Conservation (phyloP, 2,329 filamentous ascomycete species). For the Dothideomycetidae sp. region DNA sequence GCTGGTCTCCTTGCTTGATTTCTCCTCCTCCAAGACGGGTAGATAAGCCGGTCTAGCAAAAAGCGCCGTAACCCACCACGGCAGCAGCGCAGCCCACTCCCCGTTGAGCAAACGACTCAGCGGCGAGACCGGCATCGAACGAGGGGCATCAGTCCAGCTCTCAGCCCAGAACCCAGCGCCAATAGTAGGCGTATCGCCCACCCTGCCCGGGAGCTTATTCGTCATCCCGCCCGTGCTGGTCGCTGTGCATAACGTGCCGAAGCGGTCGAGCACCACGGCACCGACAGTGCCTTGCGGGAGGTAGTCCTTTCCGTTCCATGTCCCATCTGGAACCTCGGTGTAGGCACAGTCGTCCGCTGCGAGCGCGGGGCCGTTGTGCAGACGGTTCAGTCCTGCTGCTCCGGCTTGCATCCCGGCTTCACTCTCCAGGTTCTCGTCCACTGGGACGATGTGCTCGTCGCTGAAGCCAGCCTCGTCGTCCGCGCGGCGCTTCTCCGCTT, state of each 20-base stretch:
- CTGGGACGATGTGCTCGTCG: constrained; percentile 1
- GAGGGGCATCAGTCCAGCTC: constrained; percentile 55
- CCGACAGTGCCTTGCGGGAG: constrained; percentile 75
- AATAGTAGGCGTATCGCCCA: constrained; percentile 73
- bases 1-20: not conserved
- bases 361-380: not conserved
- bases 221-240: constrained; percentile 65
- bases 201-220: constrained; percentile 72
- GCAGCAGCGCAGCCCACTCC: constrained; percentile 37
- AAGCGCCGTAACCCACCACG: constrained; percentile 20
- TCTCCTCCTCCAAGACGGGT: constrained; percentile 6
- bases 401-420: not conserved
- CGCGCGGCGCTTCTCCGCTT: constrained; percentile 28
- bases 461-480: constrained; percentile 15
- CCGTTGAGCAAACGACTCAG: constrained; percentile 19
- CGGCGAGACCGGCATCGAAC: too few relatives aligned
- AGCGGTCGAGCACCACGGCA: constrained; percentile 64
- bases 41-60: constrained; percentile 23
- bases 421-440: not conserved
- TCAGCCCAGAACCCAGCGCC: constrained; percentile 87
- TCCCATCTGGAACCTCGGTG: constrained; percentile 17
- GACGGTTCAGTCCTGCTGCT: not conserved
- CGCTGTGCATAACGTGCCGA: constrained; percentile 55
- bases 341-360: constrained; percentile 6
- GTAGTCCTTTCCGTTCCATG: constrained; percentile 50